Evolutionary conservation across 2,329 filamentous ascomycete genomes (phyloP).

Genomic region (Dactylellina cionopaga): DNA sequence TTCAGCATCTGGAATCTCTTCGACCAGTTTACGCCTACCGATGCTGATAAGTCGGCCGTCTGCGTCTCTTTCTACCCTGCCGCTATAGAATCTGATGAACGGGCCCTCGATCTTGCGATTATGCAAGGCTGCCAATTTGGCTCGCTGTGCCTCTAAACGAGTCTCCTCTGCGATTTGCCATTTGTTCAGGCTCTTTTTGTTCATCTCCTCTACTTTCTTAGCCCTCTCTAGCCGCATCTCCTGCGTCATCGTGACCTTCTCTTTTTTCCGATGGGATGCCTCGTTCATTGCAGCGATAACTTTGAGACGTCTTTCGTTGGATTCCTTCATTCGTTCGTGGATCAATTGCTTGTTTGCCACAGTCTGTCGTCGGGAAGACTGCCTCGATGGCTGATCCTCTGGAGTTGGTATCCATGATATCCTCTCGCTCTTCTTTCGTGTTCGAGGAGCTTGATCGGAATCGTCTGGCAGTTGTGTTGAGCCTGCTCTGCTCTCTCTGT

Average conservation of each 20-base stretch:
- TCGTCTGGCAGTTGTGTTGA: background rate
- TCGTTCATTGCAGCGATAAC: slow-evolving; percentile 68
- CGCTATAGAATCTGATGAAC: slow-evolving; percentile 92
- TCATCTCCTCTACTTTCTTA: slow-evolving; percentile 81
- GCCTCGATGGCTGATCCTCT: slow-evolving; percentile 59
- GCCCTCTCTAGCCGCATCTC: slow-evolving; percentile 85
- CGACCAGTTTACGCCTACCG: slow-evolving; percentile 65
- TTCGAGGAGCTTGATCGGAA: slow-evolving; percentile 53
- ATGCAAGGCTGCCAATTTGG: slow-evolving; percentile 85
- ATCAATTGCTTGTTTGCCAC: slow-evolving; percentile 51
- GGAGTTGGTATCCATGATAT: slow-evolving; percentile 72
- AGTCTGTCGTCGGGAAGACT: slow-evolving; percentile 67
- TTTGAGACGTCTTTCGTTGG: slow-evolving; percentile 62
- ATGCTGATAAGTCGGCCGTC: slow-evolving; percentile 78
- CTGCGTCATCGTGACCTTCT: slow-evolving; percentile 82
- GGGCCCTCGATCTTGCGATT: slow-evolving; percentile 87
- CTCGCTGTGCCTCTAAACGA: slow-evolving; percentile 82
- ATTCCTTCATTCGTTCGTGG: slow-evolving; percentile 73
- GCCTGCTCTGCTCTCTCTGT: slow-evolving; percentile 8
- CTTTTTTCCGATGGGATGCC: slow-evolving; percentile 70
- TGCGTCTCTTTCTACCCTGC: slow-evolving; percentile 76
- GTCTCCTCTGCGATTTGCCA: slow-evolving; percentile 95
- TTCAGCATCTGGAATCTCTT: slow-evolving; percentile 53
- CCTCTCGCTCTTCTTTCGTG: slow-evolving; percentile 76
- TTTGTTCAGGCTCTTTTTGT: slow-evolving; percentile 87